Evolutionary conservation across 768 basidiomycete genomes (phyloP).

Genomic region (Calocera cornea): DNA sequence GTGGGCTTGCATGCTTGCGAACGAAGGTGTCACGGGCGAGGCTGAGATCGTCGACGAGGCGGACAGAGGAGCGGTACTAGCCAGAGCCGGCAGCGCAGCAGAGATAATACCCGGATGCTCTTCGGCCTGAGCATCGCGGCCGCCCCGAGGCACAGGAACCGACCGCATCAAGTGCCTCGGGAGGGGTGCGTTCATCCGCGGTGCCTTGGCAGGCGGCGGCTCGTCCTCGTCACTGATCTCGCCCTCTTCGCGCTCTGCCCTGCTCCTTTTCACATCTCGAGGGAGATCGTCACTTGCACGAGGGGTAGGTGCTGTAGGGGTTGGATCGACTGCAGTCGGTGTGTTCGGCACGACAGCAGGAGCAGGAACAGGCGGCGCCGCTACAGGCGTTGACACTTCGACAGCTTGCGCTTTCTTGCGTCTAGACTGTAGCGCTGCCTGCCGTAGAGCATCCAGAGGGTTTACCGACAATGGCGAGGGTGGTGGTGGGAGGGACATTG

Average conservation of each 20-base stretch:
- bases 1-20: background rate
- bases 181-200: background rate
- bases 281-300: background rate
- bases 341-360: background rate
- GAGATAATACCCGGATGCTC: background rate
- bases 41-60: background rate
- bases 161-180: background rate
- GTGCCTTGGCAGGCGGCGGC: background rate
- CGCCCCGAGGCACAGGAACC: background rate
- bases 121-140: background rate
- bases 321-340: background rate
- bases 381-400: background rate
- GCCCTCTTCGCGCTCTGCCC: background rate
- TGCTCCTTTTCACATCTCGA: background rate
- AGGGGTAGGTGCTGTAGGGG: background rate
- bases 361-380: background rate
- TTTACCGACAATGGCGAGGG: background rate
- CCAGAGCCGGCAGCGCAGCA: background rate
- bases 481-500: background rate
- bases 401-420: background rate
- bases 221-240: conserved; percentile 4
- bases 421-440: background rate
- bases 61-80: background rate
- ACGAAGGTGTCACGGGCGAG: background rate
- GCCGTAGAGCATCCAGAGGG: background rate